Base-by-base conservation (phyloP, 306 rosid genomes). In the Rosa rugosa region DNA sequence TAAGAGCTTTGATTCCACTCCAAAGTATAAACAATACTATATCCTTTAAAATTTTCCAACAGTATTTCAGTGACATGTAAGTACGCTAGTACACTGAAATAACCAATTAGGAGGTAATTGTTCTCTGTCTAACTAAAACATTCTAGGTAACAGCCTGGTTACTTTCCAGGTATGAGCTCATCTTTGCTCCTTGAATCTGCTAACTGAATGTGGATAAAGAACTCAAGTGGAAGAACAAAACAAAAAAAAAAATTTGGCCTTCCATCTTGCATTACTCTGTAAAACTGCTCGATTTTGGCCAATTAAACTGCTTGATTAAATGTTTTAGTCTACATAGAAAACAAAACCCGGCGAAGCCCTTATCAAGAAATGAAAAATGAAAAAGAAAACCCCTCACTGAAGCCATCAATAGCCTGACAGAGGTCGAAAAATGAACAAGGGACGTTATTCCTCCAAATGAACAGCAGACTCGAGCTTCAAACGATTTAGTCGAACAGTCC, bases 401-500 rank as follows among this genome's bases (percentile, higher is more conserved):
- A 4, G 50, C 77, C 40, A 68, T n/a, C 72, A 18, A 27, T 20
- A 4, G 75, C 71, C 49, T 22, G 73, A 36, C 36, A 23, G 40
- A 5, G 57, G 47, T 41, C 47, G 65, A 40, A 36, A 72, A 44
- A 68, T 42, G 50, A 73, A 14, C 42, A 50, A 62, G 50, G 69
- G 25, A 69, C 84, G 79, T 89, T 81, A 90, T 75, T 4, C 80
- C 59, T 81, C 91, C 81, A 88, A 81, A 11, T n/a, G 77, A 22
- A 80, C 80, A 68, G 99, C 97, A 44, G 97, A 85, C 62, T 92
- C 95, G 45, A 69, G 92, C 87, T 34, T 89, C 69, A 94, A 0
- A 22, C 92, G 92, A 75, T 91, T 92, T 78, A 92, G 86, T 75
- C 97, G 88, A 64, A 92, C 97, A 4, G 97, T 92, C 69, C 97